Conservation (phyloP, 495 filamentous ascomycete genomes). For the Alectoria sarmentosa region DNA sequence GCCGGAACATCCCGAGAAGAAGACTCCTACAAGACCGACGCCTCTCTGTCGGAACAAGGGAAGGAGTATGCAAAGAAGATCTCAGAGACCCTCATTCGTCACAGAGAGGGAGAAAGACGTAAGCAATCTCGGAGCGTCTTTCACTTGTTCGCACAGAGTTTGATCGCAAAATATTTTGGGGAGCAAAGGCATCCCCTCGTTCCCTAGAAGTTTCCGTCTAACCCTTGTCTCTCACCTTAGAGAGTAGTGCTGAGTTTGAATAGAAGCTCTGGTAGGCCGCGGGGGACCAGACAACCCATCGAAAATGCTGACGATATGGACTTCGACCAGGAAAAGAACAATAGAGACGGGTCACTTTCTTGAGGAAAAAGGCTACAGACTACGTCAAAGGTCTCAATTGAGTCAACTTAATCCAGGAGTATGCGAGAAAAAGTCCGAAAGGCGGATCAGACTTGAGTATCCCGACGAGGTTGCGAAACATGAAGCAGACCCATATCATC, state of each 20-base stretch:
- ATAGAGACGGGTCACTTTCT: constrained; percentile 86
- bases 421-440: constrained; percentile 83
- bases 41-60: constrained; percentile 73
- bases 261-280: constrained; percentile 51
- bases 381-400: constrained; percentile 89
- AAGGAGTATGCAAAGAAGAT: constrained; percentile 82
- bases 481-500: constrained; percentile 92
- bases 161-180: background rate
- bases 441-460: constrained; percentile 68
- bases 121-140: background rate
- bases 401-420: constrained; percentile 95
- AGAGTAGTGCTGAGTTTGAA: background rate
- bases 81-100: constrained; percentile 69
- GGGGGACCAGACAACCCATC: constrained; percentile 62
- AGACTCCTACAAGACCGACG: constrained; percentile 86
- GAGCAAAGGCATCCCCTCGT: background rate
- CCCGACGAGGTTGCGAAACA: constrained; percentile 90
- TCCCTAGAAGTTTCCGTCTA: background rate
- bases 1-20: constrained; percentile 64
- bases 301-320: constrained; percentile 87
- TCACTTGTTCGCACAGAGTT: background rate
- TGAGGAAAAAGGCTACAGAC: constrained; percentile 67
- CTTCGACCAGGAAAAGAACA: constrained; percentile 81
- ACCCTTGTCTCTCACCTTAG: background rate
- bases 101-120: constrained; percentile 71